Conservation (phyloP, 306 rosid genomes). For the Vicia villosa region DNA sequence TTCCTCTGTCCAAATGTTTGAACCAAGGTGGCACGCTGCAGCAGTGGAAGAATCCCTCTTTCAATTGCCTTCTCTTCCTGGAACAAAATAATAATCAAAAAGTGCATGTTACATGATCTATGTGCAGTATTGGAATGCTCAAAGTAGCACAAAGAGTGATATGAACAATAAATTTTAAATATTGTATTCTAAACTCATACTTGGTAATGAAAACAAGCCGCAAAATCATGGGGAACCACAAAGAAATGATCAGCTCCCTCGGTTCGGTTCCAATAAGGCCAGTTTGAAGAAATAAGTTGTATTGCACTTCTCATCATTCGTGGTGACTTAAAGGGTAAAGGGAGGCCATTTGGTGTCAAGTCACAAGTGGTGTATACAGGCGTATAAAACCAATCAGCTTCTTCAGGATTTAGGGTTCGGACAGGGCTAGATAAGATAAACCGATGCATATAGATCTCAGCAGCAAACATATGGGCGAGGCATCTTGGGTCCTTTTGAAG, state of each 20-base stretch:
- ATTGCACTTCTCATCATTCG: slow-evolving; percentile 98
- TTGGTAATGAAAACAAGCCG: slow-evolving; percentile 97
- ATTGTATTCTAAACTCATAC: slow-evolving; percentile 45
- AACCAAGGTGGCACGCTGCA: slow-evolving; percentile 83
- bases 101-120: neutral
- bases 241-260: slow-evolving; percentile 99
- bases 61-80: slow-evolving; percentile 95
- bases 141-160: neutral
- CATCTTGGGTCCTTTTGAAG: slow-evolving; percentile 96
- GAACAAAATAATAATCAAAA: slow-evolving; percentile 28
- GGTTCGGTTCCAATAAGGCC: slow-evolving; percentile 97
- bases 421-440: slow-evolving; percentile 94
- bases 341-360: slow-evolving; percentile 96
- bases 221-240: slow-evolving; percentile 95
- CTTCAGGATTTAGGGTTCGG: slow-evolving; percentile 95
- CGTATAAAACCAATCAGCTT: slow-evolving; percentile 99
- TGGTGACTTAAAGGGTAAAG: slow-evolving; percentile 95
- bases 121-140: slow-evolving; percentile 24
- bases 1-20: slow-evolving; percentile 91
- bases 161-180: neutral
- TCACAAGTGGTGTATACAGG: slow-evolving; percentile 97
- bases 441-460: slow-evolving; percentile 96
- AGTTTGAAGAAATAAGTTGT: slow-evolving; percentile 94
- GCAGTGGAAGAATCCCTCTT: slow-evolving; percentile 83
- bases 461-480: slow-evolving; percentile 98